Evolutionary conservation across 306 rosid genomes (phyloP), one percentile per base, ranked within the genome.

Genomic region (Malus fusca): DNA sequence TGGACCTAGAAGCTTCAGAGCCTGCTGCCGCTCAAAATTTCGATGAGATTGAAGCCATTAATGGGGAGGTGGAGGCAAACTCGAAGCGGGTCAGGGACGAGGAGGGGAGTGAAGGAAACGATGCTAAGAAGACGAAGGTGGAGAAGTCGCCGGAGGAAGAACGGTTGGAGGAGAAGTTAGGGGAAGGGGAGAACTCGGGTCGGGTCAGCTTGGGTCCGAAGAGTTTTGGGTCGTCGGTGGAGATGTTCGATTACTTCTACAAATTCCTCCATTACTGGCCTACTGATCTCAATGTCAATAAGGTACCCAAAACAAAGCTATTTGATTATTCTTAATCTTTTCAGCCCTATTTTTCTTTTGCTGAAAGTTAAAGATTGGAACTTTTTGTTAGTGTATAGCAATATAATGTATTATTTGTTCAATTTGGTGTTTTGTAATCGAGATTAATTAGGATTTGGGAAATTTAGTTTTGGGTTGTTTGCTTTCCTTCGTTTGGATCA

Each of bases 201-300:
- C 85, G 69, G 66, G 84, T 81, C 31, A 61, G 37, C 5, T 26
- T 87, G 70, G 91, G 93, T 43, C 82, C 82, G 77, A 88, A 79
- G 81, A 46, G 11, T 15, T 91, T 91, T 75, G 82, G 64, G 5
- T 77, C 91, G 21, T 84, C 96, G 15, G 76, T 87, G 3, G 89
- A 87, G 71, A 88, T 91, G 84, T 91, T 85, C 75, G 84, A 85
- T 67, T 91, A 88, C 73, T 91, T 91, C 81, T 82, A 74, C 85
- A 84, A 75, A 77, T 68, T 91, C 52, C 91, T 91, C 43, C 96
- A 91, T 75, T 30, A 75, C 63, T 93, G 97, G 98, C 87, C 96
- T 22, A 84, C 88, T 10, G 64, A 83, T 81, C 59, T 93, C 77
- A 77, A 87, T 68, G 59, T 90, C 61, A 93, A 93, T 82, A 83